phyloP scores from a whole-genome alignment of 78 protist genomes.

The Salpingoeca rosetta region DNA sequence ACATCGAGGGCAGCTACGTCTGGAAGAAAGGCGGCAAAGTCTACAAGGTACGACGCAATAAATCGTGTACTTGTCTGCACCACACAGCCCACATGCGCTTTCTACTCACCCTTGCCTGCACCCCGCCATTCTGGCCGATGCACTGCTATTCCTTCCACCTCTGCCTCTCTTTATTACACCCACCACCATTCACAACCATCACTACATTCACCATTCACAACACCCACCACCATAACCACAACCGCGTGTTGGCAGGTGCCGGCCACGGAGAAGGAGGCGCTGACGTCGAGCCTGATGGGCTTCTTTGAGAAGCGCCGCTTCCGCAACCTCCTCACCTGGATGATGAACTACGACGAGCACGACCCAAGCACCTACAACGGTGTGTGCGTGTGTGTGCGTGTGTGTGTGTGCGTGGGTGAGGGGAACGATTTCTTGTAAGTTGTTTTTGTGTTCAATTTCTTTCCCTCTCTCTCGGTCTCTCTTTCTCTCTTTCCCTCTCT shows the following conservation, averaged over 20 bases:
- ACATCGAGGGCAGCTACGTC: constrained; percentile 83
- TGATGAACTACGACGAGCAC: constrained; percentile 56
- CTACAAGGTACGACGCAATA: constrained; percentile 53
- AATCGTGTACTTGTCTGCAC: too few relatives aligned
- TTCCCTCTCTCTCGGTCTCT: not conserved
- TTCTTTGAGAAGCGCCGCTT: constrained; percentile 88
- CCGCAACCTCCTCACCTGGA: constrained; percentile 75
- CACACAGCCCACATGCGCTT: not conserved
- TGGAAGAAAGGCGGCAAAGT: constrained; percentile 47
- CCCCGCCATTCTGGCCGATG: not conserved
- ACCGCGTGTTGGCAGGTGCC: constrained; percentile 75
- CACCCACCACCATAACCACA: too few relatives aligned
- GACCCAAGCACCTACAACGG: constrained; percentile 63
- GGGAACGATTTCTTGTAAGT: too few relatives aligned
- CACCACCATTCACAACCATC: too few relatives aligned
- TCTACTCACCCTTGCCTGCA: not conserved
- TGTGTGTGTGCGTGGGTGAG: not conserved
- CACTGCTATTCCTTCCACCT: not conserved
- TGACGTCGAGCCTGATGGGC: constrained; percentile 85
- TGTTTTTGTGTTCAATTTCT: too few relatives aligned
- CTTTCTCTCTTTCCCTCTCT: not conserved
- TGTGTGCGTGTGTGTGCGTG: not conserved
- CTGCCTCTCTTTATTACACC: not conserved
- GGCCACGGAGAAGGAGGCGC: constrained; percentile 82
- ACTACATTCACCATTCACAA: too few relatives aligned